Conservation (phyloP, 2,329 filamentous ascomycete species). For the Monosporascus sp. region DNA sequence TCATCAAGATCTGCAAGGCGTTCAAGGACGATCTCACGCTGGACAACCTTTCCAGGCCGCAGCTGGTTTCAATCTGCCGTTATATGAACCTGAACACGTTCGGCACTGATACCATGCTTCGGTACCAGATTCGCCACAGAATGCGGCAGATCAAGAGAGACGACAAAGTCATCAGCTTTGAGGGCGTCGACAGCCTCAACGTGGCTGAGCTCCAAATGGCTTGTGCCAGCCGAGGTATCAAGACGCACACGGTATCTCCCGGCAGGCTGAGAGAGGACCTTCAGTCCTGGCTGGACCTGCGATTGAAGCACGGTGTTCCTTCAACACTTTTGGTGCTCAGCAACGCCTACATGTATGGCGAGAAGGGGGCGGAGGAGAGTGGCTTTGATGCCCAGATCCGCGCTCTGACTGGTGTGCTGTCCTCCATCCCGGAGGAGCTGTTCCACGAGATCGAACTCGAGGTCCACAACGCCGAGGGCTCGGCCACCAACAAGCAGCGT, state of each 20-base stretch:
- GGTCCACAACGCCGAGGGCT: conserved; percentile 92
- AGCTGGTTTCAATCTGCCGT: conserved; percentile 94
- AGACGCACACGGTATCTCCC: conserved; percentile 87
- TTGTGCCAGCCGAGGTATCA: conserved; percentile 84
- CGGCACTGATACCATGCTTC: conserved; percentile 94
- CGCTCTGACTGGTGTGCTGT: conserved; percentile 84
- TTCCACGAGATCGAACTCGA: conserved; percentile 99
- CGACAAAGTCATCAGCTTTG: conserved; percentile 87
- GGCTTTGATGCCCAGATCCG: conserved; percentile 89
- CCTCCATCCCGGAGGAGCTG: conserved; percentile 91
- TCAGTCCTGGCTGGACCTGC: conserved; percentile 88
- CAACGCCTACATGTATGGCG: conserved; percentile 96
- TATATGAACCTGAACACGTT: conserved; percentile 98
- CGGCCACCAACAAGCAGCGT: conserved; percentile 97
- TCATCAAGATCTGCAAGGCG: conserved; percentile 98
- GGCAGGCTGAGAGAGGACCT: conserved; percentile 84
- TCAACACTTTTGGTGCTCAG: conserved; percentile 92
- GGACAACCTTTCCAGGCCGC: conserved; percentile 92
- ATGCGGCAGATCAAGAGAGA: conserved; percentile 99
- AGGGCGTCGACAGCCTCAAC: conserved; percentile 90
- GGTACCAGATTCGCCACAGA: conserved; percentile 92
- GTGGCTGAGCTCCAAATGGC: conserved; percentile 89
- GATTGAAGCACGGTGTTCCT: conserved; percentile 90
- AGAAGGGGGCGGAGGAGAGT: conserved; percentile 61
- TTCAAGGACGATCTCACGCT: conserved; percentile 97